Percentiles rank a stretch among this genome's conserved stretches.
Conservation (phyloP, 352 stramenopile genomes). For the Pythium sp. region DNA sequence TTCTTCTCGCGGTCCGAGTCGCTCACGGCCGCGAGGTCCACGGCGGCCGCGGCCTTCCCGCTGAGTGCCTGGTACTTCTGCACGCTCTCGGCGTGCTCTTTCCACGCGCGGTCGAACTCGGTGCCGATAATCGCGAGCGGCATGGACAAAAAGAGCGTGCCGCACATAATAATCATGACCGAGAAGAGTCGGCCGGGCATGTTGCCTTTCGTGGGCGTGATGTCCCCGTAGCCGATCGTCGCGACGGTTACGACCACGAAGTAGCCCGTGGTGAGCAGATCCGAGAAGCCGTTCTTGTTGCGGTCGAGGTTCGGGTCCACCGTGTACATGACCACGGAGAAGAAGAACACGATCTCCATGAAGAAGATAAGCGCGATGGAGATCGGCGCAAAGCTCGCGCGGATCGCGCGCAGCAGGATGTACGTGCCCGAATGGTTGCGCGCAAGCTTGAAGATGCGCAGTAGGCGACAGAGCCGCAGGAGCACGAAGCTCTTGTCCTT, state of each 20-base stretch:
- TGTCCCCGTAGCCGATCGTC: conserved; percentile 77
- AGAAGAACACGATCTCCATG: conserved; percentile 77
- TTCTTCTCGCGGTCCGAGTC: conserved; percentile 45
- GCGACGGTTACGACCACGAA: conserved; percentile 75
- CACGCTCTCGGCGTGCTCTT: conserved; percentile 67
- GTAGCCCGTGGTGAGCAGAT: conserved; percentile 71
- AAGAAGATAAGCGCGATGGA: conserved; percentile 82
- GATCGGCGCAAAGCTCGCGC: conserved; percentile 69
- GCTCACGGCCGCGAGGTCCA: conserved; percentile 19
- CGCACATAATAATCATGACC: conserved; percentile 84
- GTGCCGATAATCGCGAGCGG: conserved; percentile 84
- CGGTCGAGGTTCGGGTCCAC: conserved; percentile 71
- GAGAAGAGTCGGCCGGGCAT: conserved; percentile 55
- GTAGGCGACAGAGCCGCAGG: conserved; percentile 57
- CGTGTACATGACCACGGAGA: conserved; percentile 79
- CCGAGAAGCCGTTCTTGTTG: conserved; percentile 60
- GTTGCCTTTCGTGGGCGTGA: conserved; percentile 74
- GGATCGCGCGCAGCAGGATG: conserved; percentile 70
- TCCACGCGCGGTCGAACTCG: conserved; percentile 79
- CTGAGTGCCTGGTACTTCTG: conserved; percentile 52
- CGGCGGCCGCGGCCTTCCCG: conserved; percentile 10
- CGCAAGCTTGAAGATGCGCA: conserved; percentile 81
- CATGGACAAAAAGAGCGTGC: conserved; percentile 83
- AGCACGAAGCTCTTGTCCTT: conserved; percentile 76
- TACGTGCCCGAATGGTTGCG: conserved; percentile 79